A percentile compares a stretch with the other conserved stretches of the same genome.
phyloP scores from a whole-genome alignment of 441 rosid species.

The Brassica hybrid region DNA sequence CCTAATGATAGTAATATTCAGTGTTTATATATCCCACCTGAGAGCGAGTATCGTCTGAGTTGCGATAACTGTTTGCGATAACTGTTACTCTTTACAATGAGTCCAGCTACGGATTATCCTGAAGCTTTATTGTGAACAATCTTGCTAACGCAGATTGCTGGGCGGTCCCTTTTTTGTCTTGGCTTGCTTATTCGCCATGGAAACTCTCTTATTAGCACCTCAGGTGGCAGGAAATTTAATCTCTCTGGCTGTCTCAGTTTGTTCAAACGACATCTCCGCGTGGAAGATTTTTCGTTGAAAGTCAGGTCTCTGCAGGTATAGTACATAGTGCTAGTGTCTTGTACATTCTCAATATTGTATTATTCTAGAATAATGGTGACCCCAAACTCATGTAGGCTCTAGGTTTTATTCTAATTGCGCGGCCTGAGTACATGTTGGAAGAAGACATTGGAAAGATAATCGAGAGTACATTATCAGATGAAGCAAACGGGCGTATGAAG shows the following conservation, averaged over 20 bases:
- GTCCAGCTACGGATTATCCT: conserved; percentile 8
- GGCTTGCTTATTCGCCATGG: conserved; percentile 99
- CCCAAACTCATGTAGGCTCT: conserved; percentile 70
- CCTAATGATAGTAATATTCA: conserved; percentile 10
- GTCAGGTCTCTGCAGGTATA: conserved; percentile 97
- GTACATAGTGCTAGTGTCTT: conserved; percentile 31
- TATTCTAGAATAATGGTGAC: conserved; percentile 30
- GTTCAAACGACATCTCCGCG: conserved; percentile 77
- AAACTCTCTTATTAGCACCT: conserved; percentile 64
- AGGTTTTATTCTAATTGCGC: conserved; percentile 93
- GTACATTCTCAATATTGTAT: conserved; percentile 24
- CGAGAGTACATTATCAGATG: conserved; percentile 76
- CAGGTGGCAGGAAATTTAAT: conserved; percentile 61
- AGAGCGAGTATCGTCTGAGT: conserved; percentile 27
- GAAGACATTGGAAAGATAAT: conserved; percentile 88
- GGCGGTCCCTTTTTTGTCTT: conserved; percentile 96
- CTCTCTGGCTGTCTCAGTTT: conserved; percentile 66
- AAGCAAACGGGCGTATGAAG: conserved; percentile 87
- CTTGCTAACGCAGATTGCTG: conserved; percentile 66
- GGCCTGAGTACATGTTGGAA: conserved; percentile 98
- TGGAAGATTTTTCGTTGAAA: conserved; percentile 85
- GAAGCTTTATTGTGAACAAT: conserved; percentile 16
- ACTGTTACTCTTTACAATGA: conserved; percentile 12
- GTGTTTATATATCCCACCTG: conserved; percentile 4
- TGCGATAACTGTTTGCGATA: conserved; percentile 19